Conservation (phyloP, 2,329 filamentous ascomycete genomes). For the Magnaporthiopsis rhizophila region DNA sequence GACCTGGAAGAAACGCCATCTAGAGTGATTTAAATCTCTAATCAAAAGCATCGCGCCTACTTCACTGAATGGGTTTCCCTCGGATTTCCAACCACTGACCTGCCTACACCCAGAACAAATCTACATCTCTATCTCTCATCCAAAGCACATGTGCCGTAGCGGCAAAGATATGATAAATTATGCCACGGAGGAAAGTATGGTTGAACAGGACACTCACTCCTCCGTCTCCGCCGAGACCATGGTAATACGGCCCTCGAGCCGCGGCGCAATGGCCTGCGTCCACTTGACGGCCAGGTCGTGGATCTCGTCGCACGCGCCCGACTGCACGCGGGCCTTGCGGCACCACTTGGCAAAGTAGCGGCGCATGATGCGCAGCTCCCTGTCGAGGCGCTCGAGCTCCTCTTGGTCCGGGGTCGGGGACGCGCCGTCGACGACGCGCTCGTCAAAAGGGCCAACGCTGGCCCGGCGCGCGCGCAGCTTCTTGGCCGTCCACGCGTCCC, state of each 20-base stretch:
- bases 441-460: constrained; percentile 29
- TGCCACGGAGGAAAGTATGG: no score
- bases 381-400: constrained; percentile 36
- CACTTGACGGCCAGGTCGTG: constrained; percentile 60
- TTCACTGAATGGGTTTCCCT: background rate
- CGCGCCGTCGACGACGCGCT: constrained; percentile 33
- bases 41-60: background rate
- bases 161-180: no score
- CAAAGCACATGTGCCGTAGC: background rate
- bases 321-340: constrained; percentile 54
- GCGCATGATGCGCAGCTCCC: constrained; percentile 51
- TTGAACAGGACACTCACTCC: background rate
- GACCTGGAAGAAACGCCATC: no score
- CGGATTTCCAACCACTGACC: no score
- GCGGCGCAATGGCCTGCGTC: constrained; percentile 73
- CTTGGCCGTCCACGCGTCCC: constrained; percentile 29
- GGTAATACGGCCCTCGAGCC: constrained; percentile 66
- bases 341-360: constrained; percentile 69
- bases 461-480: constrained; percentile 26
- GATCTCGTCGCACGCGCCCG: constrained; percentile 43
- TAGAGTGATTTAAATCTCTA: background rate
- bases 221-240: constrained; percentile 23
- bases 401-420: constrained; percentile 29
- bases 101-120: background rate
- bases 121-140: background rate